Evolutionary conservation across 192 early-diverging fungal genomes (phyloP).

Genomic region (Podila minutissima): DNA sequence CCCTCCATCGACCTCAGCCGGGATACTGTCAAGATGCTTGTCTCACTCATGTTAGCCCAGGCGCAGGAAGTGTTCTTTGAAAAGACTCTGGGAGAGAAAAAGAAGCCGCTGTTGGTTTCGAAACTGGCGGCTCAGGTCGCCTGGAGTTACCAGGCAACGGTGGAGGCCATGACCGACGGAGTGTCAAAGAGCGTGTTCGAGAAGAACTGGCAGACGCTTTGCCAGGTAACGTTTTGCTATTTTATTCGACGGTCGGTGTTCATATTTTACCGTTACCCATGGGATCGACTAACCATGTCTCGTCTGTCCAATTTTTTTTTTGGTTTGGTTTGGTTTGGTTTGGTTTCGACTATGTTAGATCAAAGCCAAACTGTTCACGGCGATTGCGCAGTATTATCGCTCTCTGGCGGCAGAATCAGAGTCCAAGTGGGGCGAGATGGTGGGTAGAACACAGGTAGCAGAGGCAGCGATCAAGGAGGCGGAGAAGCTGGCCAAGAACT

Average conservation of each 20-base stretch:
- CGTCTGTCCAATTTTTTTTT: background rate
- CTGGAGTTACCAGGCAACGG: slow-evolving; percentile 77
- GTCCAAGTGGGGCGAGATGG: slow-evolving; percentile 85
- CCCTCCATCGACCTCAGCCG: slow-evolving; percentile 92
- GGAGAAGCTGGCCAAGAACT: slow-evolving; percentile 74
- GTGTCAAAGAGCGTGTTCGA: slow-evolving; percentile 77
- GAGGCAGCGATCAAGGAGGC: slow-evolving; percentile 90
- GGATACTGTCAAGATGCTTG: slow-evolving; percentile 87
- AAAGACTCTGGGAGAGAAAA: slow-evolving; percentile 87
- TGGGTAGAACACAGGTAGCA: slow-evolving; percentile 80
- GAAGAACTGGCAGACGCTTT: slow-evolving; percentile 83
- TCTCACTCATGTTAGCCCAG: slow-evolving; percentile 91
- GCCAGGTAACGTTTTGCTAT: slow-evolving; percentile 62
- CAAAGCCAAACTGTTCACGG: slow-evolving; percentile 89
- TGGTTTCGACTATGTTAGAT: slow-evolving; percentile 56
- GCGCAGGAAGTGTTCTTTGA: slow-evolving; percentile 95
- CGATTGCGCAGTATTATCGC: slow-evolving; percentile 89
- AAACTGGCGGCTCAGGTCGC: slow-evolving; percentile 89
- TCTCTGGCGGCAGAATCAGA: slow-evolving; percentile 80
- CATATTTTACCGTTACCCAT: background rate
- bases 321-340: too few relatives aligned
- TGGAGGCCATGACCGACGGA: slow-evolving; percentile 77
- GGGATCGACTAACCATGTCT: background rate
- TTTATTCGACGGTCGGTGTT: background rate
- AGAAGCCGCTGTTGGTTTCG: slow-evolving; percentile 86